phyloP scores from a whole-genome alignment of 2,329 filamentous ascomycete species.

The Fusarium avenaceum region DNA sequence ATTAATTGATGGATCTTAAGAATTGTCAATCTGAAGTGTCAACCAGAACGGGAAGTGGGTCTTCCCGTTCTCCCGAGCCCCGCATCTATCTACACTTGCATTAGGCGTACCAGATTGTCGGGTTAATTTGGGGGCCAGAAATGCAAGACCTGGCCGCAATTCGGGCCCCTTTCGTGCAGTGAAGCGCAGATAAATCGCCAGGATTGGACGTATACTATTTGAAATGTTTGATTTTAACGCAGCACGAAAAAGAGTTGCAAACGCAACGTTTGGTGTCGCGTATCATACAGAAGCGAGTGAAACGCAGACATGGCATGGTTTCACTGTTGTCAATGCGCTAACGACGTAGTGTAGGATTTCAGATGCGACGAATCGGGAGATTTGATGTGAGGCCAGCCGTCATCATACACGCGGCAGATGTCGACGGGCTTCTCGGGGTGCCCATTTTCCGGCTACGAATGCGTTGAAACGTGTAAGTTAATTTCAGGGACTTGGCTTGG shows the following conservation, averaged over 20 bases:
- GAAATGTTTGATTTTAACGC: constrained; percentile 35
- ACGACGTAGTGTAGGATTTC: background rate
- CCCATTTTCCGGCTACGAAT: background rate
- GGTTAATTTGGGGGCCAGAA: constrained; percentile 23
- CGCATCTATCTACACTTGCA: constrained; percentile 14
- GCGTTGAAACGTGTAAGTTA: background rate
- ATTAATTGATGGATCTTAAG: background rate
- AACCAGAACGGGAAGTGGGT: constrained; percentile 24
- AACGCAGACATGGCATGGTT: constrained; percentile 6
- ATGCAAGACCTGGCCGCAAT: constrained; percentile 23
- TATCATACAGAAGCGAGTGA: background rate
- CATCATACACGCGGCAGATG: constrained; percentile 2
- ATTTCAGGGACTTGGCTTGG: background rate
- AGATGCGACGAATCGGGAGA: constrained; percentile 16
- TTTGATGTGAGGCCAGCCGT: constrained; percentile 2
- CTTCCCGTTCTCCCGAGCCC: constrained; percentile 14
- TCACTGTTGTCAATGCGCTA: background rate
- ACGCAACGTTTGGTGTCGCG: background rate
- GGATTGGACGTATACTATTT: background rate
- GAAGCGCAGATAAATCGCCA: constrained; percentile 20
- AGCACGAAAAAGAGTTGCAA: background rate
- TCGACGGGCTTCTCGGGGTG: background rate
- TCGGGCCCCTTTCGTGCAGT: constrained; percentile 15
- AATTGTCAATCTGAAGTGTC: background rate
- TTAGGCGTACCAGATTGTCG: constrained; percentile 28